Evolutionary conservation across 2,329 filamentous ascomycete genomes (phyloP), one percentile per base, ranked within the genome.

Genomic region (Fusarium sp.): DNA sequence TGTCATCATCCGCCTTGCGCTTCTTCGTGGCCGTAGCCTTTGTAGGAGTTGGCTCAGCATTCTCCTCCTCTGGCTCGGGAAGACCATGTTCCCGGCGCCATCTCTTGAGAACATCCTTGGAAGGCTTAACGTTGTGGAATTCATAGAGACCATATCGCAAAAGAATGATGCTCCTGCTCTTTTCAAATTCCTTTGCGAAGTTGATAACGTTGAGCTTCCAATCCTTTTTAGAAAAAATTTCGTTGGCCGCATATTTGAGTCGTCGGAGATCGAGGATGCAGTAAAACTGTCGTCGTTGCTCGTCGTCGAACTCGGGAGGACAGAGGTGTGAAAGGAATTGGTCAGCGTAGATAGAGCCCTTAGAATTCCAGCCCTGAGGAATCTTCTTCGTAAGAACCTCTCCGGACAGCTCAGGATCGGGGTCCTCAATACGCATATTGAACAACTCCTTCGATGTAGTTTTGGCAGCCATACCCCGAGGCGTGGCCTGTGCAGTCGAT

Each of bases 121-220:
- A 87, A 2, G 86, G 85, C 71, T 87, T 87, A 40, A 88, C 83
- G 18, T 85, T 88, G 77, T 88, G 87, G 77, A 88, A 89, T 70
- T 88, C 84, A 71, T 88, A 89, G 3, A 88, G 81, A 4, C 86
- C 87, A 63, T 89, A 89, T 46, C 86, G 85, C 56, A 89, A 73
- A 76, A 89, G 83, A 58, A 89, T 88, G 41, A 89, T 78, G 68
- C 85, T 87, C 47, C 87, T 81, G 72, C 86, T 88, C 79, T 89
- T 89, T 74, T 89, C 87, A 63, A 87, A 89, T 74, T 88, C 87
- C 74, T 88, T 89, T 37, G 87, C 86, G 58, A 89, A 89, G 74
- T 88, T 88, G 66, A 85, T 75, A 18, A 88, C 83, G 66, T 89
- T 89, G 52, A 89, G 76, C 76, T 87, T 87, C 87, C 87, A 89